Evolutionary conservation across 202 grass and related monocot genomes (phyloP), one percentile per base, ranked within the genome.

Genomic region (Setaria italica): DNA sequence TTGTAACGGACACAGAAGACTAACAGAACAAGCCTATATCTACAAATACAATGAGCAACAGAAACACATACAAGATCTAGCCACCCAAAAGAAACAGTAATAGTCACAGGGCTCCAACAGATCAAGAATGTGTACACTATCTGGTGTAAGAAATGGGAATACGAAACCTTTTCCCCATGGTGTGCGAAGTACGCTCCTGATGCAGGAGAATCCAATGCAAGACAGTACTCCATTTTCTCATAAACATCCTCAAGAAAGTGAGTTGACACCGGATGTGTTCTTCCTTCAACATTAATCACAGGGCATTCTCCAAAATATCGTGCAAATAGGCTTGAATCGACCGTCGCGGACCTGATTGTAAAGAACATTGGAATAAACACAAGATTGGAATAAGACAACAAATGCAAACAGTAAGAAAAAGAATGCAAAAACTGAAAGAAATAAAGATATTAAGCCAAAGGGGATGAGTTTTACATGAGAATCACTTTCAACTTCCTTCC

Each of bases 211-310:
- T 98, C 95, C 79, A 87, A 95, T 79, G 86, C 75, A 82, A 98
- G 88, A 88, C 70, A 89, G 87, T 98, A 98, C 55, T 95, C 88
- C 72, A 94, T 86, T 81, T 94, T 84, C 78, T 95, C 95, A 85
- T 98, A 95, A 91, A 95, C 88, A 91, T 98, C 93, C 90, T 98
- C 95, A 77, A 98, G 91, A 77, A 94, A 98, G 74, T 90, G 70
- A 84, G 78, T 88, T 88, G 91, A 98, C 81, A 98, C 96, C 35
- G 91, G 96, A 79, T 98, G 93, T 82, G 96, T 98, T 78, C 96
- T 94, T 85, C 96, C 96, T 95, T 98, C 93, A 84, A 94, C 96
- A 80, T 4, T 98, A 85, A 98, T 95, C 71, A 98, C 93, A 74
- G 96, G 96, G 63, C 96, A 98, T 65, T 84, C 82, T 55, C 91